phyloP scores from a whole-genome alignment of 2,329 filamentous ascomycete species.

The Aspergillus aculeatinus region DNA sequence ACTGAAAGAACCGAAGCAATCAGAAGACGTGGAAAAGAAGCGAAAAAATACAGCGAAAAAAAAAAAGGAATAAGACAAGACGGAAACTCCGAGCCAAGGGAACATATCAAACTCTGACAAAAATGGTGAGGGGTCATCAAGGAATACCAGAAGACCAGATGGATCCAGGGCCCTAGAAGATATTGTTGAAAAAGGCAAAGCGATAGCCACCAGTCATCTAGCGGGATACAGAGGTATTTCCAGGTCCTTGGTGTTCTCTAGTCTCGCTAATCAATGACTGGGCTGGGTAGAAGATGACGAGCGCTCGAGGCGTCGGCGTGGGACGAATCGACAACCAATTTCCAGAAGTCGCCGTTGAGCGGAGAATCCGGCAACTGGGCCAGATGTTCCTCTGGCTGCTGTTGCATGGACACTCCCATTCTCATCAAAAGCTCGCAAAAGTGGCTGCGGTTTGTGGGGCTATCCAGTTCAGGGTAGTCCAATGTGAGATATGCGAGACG shows the following conservation, averaged over 20 bases:
- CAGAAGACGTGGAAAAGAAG: background rate
- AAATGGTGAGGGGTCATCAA: background rate
- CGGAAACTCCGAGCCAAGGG: background rate
- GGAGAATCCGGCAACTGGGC: background rate
- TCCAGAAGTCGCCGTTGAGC: slow-evolving; percentile 9
- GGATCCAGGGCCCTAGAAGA: background rate
- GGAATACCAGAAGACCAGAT: background rate
- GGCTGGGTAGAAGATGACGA: slow-evolving; percentile 13
- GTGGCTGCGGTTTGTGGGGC: slow-evolving; percentile 14
- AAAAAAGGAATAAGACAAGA: background rate
- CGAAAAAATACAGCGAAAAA: background rate
- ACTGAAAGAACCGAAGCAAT: background rate
- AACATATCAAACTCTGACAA: background rate
- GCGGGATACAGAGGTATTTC: background rate
- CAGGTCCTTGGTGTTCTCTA: background rate
- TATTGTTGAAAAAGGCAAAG: background rate
- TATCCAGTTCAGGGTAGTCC: slow-evolving; percentile 21
- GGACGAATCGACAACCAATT: slow-evolving; percentile 1
- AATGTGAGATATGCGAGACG: slow-evolving; percentile 15
- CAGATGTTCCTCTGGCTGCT: background rate
- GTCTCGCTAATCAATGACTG: slow-evolving; percentile 10
- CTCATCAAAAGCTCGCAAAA: slow-evolving; percentile 17
- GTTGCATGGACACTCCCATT: slow-evolving; percentile 12
- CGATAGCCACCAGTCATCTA: background rate
- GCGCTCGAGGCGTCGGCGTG: background rate